Evolutionary conservation across 495 filamentous ascomycete species (phyloP).

Genomic region (Aspergillus asperescens): DNA sequence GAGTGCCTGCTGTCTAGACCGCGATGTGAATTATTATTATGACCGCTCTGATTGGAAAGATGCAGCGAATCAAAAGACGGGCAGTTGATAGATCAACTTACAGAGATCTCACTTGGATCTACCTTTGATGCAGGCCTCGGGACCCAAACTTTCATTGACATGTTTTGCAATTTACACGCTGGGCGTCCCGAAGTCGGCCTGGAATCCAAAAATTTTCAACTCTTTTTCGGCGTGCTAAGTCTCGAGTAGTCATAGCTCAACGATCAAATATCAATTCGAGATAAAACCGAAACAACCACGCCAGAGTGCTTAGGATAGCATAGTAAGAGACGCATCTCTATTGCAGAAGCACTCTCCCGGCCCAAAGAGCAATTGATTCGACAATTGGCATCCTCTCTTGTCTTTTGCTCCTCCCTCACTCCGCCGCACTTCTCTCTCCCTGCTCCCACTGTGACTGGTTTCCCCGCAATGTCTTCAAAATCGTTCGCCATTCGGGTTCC

Average conservation of each 20-base stretch:
- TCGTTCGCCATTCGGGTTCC: constrained; percentile 62
- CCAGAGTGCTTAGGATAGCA: not conserved
- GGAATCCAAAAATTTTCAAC: constrained; percentile 10
- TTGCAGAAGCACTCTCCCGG: not conserved
- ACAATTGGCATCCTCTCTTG: not conserved
- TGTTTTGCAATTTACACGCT: constrained; percentile 4
- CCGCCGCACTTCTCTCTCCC: too few relatives aligned
- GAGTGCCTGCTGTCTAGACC: too few relatives aligned
- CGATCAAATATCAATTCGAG: constrained; percentile 12
- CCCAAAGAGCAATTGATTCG: not conserved
- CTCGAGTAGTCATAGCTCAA: constrained; percentile 17
- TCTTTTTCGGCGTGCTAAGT: constrained; percentile 27
- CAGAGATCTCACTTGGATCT: not conserved
- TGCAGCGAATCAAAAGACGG: too few relatives aligned
- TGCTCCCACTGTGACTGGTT: not conserved
- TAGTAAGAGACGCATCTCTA: not conserved
- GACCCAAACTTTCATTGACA: constrained; percentile 2
- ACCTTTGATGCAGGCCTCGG: constrained; percentile 4
- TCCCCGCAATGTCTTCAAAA: constrained; percentile 30
- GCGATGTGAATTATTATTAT: too few relatives aligned
- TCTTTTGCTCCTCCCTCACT: not conserved
- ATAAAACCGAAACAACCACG: not conserved
- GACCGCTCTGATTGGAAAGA: too few relatives aligned
- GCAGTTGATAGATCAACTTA: too few relatives aligned
- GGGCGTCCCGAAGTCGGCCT: constrained; percentile 30